These are phyloP conservation scores for Gracilariopsis chorda DNA, from an alignment of 23 red algal genomes.

Conservation along the genomic window DNA sequence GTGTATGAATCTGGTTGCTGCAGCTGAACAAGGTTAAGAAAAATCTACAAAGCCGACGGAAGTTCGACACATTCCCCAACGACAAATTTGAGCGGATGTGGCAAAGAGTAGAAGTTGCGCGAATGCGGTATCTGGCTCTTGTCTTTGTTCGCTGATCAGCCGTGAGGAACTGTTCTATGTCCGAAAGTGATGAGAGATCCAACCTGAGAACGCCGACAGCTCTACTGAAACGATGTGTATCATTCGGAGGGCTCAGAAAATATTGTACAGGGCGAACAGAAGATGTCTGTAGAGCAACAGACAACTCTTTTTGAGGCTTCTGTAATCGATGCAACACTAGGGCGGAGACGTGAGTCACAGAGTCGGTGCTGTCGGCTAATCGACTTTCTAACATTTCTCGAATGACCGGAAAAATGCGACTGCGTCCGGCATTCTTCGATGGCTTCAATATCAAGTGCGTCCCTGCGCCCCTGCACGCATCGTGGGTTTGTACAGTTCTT, in stretches of 20 bases:
- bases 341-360: neutral
- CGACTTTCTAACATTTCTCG: neutral
- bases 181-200: neutral
- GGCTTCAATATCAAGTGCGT: neutral
- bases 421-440: neutral
- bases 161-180: neutral
- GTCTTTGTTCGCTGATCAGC: slow-evolving; percentile 13
- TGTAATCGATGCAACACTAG: neutral
- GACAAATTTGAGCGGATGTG: neutral
- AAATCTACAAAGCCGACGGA: neutral
- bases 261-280: neutral
- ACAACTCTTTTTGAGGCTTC: neutral
- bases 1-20: neutral
- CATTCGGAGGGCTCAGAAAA: neutral
- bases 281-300: neutral
- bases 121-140: neutral
- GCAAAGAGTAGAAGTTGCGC: neutral
- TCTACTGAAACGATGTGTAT: neutral
- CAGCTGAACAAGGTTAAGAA: neutral
- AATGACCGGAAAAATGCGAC: neutral
- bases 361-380: neutral
- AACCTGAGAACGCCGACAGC: slow-evolving; percentile 11
- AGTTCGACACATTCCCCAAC: neutral
- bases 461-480: neutral
- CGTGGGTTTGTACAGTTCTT: neutral